Conservation (phyloP, 1,284 basidiomycete genomes). For the Cystobasidium slooffiae region DNA sequence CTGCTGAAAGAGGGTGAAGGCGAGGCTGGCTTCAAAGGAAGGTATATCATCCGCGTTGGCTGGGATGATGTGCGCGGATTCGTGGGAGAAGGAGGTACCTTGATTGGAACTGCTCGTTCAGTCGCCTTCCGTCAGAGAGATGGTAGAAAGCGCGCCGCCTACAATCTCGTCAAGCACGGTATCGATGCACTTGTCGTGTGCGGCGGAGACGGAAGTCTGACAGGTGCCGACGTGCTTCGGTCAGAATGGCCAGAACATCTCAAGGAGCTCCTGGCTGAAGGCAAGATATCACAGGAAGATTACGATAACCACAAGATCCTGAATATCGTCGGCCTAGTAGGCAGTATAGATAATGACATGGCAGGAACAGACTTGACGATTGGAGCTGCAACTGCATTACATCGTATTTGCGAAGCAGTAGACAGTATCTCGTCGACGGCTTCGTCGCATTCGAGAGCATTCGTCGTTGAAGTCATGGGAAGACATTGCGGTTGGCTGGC, state of each 20-base stretch:
- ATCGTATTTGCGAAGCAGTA: conserved; percentile 95
- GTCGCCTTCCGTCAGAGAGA: conserved; percentile 82
- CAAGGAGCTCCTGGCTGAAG: conserved; percentile 67
- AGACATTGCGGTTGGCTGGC: conserved; percentile 98
- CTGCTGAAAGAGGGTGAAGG: conserved; percentile 88
- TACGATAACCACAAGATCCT: conserved; percentile 75
- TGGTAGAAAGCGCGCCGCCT: conserved; percentile 82
- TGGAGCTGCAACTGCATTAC: conserved; percentile 90
- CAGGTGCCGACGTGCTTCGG: conserved; percentile 91
- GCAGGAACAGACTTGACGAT: conserved; percentile 96
- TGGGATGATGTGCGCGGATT: conserved; percentile 98
- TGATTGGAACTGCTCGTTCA: conserved; percentile 94
- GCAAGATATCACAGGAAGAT: conserved; percentile 76
- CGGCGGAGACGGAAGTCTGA: conserved; percentile 94
- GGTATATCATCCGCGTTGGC: conserved; percentile 90
- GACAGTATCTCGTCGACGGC: conserved; percentile 98
- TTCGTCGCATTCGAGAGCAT: conserved; percentile 91
- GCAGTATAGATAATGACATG: conserved; percentile 99
- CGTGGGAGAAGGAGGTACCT: conserved; percentile 92
- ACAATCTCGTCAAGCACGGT: conserved; percentile 89
- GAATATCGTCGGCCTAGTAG: conserved; percentile 94
- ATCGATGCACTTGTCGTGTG: conserved; percentile 97
- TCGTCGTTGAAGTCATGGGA: conserved; percentile 99
- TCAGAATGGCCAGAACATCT: conserved; percentile 90
- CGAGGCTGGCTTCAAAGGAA: conserved; percentile 77